Conservation (phyloP, 2,329 filamentous ascomycete species). For the Aspergillus sp. region DNA sequence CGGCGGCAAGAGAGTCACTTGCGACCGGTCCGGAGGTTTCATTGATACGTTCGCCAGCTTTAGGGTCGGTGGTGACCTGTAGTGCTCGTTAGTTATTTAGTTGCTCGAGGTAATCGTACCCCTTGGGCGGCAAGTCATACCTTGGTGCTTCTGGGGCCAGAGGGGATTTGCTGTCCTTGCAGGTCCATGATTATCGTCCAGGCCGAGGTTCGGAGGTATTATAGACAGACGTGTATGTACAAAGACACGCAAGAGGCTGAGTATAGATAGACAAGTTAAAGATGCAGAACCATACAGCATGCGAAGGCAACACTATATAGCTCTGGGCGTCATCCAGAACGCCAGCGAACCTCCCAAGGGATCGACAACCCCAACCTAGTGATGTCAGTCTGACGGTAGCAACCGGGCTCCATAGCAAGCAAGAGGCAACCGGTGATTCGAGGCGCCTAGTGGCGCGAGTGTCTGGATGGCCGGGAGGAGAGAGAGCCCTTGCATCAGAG, state of each 20-base stretch:
- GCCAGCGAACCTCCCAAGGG: neutral
- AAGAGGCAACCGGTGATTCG: neutral
- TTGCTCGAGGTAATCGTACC: neutral
- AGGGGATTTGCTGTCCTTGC: slow-evolving; percentile 29
- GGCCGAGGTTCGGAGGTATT: slow-evolving; percentile 1
- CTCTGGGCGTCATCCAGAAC: neutral
- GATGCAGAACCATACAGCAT: neutral
- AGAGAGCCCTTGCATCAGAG: no score
- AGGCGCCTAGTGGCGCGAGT: neutral
- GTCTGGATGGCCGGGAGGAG: no score
- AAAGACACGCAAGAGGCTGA: neutral
- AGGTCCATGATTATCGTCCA: slow-evolving; percentile 28
- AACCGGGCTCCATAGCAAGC: slow-evolving; percentile 1
- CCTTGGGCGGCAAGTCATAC: slow-evolving; percentile 7
- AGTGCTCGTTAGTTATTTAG: neutral
- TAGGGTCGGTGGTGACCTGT: slow-evolving; percentile 39
- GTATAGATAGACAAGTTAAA: neutral
- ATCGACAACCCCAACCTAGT: slow-evolving; percentile 4
- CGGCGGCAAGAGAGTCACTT: slow-evolving; percentile 64
- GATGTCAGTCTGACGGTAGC: slow-evolving; percentile 26
- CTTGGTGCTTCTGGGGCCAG: slow-evolving; percentile 27
- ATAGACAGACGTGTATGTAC: neutral
- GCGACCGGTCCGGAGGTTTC: slow-evolving; percentile 58
- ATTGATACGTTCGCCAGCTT: slow-evolving; percentile 40
- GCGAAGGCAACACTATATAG: slow-evolving; percentile 16